Percentiles rank a stretch among this genome's conserved stretches.
phyloP scores from a whole-genome alignment of 2,329 filamentous ascomycete species.

The Xylaria sp. region DNA sequence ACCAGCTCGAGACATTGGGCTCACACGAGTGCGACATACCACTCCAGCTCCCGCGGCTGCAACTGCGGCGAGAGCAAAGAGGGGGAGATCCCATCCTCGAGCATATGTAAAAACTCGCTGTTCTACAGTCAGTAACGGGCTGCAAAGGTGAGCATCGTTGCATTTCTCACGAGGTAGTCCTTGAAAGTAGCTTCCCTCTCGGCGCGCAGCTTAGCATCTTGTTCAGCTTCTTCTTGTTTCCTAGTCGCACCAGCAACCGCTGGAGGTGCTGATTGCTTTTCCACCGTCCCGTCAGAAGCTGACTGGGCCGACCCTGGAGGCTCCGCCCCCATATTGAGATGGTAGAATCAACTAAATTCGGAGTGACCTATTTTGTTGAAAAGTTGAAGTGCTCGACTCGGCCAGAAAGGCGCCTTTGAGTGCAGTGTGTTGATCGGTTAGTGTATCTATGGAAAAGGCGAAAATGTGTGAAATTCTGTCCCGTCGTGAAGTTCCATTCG shows the following conservation, averaged over 20 bases:
- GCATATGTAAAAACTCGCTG: conserved; percentile 66
- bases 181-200: conserved; percentile 58
- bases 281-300: conserved; percentile 10
- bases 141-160: not conserved
- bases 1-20: not conserved
- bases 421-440: not conserved
- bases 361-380: not conserved
- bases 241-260: conserved; percentile 28
- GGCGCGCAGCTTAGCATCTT: conserved; percentile 53
- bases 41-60: conserved; percentile 64
- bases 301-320: conserved; percentile 31
- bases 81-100: conserved; percentile 61
- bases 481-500: not conserved
- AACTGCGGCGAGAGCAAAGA: conserved; percentile 59
- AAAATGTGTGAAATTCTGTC: too few relatives aligned
- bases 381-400: not conserved
- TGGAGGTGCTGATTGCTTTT: conserved; percentile 21
- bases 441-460: not conserved
- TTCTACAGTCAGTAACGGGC: conserved; percentile 32
- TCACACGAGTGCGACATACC: conserved; percentile 43
- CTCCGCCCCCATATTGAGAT: conserved; percentile 39
- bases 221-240: conserved; percentile 47
- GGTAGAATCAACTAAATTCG: conserved; percentile 2
- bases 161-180: conserved; percentile 56
- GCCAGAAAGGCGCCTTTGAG: not conserved